Base-by-base conservation (phyloP, 768 basidiomycete genomes). In the Hypholoma fasciculare region DNA sequence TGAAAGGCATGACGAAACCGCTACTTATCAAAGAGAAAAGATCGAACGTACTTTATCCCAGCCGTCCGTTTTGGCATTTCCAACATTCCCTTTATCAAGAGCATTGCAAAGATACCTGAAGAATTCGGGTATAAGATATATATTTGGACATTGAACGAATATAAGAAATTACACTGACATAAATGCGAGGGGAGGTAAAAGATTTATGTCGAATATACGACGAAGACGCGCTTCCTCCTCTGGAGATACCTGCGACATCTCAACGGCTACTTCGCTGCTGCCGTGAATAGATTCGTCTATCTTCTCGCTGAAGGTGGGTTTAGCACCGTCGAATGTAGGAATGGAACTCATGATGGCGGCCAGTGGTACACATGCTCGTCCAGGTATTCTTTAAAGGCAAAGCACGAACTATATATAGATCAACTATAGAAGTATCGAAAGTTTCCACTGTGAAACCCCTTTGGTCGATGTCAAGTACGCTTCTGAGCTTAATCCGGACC, bases 51-150 rank as follows among this genome's bases (percentile, higher is more conserved):
- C 81, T 64, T 74, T 78, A 58, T 79, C 81, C 77, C 81, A 80
- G 7, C 77, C 75, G 52, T 74, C 80, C 2, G 82, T 82, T 58
- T 83, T 80, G 5, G 82, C 82, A 63, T 83, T 83, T 7, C 75
- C 77, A 1, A 82, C 74, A 56, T 81, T 82, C 3, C 80, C 78
- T 65, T 81, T 81, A 61, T 80, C 79, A 27, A 79, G 64, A 0
- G 78, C 79, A 65, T 82, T 82, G 57, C 76, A 78, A 11, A 82
- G 68, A 60, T 82, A 81, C 78, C 78, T 79, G 6, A 12, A 17
- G 40, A 12, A 20, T 30, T 44, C 0, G 9, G 38, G 11, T n/a
- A n/a, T 4, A 48, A 36, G 44, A 14, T 36, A 20, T 12, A 30
- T 30, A 48, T 30, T 27, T 14, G 2, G 16, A 49, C 26, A 20